Evolutionary conservation across 75 land plant species (phyloP), one percentile per base, ranked within the genome.

Genomic region (Ceratopteris richardii): DNA sequence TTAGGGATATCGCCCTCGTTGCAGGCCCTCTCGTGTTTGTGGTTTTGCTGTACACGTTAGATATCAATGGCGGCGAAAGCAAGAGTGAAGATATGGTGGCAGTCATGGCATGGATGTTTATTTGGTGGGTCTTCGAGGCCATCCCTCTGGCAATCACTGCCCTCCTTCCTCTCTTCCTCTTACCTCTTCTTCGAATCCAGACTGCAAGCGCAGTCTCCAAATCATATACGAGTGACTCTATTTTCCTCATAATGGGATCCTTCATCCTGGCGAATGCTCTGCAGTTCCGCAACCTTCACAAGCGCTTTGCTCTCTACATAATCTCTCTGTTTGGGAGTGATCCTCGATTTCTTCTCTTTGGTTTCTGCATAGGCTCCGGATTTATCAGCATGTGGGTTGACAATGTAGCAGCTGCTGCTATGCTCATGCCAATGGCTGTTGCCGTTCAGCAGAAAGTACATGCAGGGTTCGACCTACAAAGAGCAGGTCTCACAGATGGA

Each of bases 331-430:
- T 77, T 72, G n/a, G 80, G 75, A 56, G 54, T 82, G 72, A 82
- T 3, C 97, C 97, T n/a, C 66, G 65, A 3, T 50, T 82, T 17
- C 77, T 91, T 16, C 76, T 91, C 14, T 75, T 91, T 24, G 97
- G 97, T 0, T 81, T 91, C 56, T 82, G 84, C 67, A 83, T 54
- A 22, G 86, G 94, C 20, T 69, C 97, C 3, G 79, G 80, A 0
- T 91, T 91, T 42, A 83, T 91, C 41, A 87, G 92, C 71, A 87
- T 91, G 93, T 91, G 88, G 88, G 82, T 91, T 82, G 82, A 83
- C 78, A 91, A 91, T 77, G 80, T 77, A 27, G 83, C 97, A 5
- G 74, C 86, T 1, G 79, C 88, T 0, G 67, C 85, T 63, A 82
- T 91, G 86, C 89, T 91, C 90, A 80, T 91, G 66, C 97, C 97